phyloP scores from a whole-genome alignment of 1,284 basidiomycete species.

The Microbotryum saponariae region DNA sequence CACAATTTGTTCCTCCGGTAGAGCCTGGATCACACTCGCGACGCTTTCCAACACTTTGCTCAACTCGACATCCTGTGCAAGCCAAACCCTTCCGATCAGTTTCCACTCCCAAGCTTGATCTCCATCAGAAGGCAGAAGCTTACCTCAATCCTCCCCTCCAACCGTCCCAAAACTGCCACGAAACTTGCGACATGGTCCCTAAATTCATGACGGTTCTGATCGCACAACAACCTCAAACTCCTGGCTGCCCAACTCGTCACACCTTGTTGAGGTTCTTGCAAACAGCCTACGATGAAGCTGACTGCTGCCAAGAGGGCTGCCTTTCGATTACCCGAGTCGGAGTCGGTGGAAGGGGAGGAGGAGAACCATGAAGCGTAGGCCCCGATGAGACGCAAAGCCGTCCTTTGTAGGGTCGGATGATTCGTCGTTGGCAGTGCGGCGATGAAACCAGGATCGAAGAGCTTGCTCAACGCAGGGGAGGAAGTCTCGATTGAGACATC shows the following conservation, averaged over 20 bases:
- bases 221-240: constrained; percentile 33
- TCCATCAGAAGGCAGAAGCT: neutral
- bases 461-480: constrained; percentile 13
- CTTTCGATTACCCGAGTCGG: constrained; percentile 1
- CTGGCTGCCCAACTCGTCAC: constrained; percentile 31
- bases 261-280: constrained; percentile 8
- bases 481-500: constrained; percentile 26
- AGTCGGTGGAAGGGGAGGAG: neutral
- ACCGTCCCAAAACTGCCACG: constrained; percentile 32
- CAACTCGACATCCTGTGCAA: constrained; percentile 32
- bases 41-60: constrained; percentile 36
- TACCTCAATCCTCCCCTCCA: constrained; percentile 35
- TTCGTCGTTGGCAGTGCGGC: constrained; percentile 13
- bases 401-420: constrained; percentile 19
- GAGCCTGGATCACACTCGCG: constrained; percentile 36
- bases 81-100: neutral
- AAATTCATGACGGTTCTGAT: constrained; percentile 31
- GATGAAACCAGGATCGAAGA: constrained; percentile 32
- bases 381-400: constrained; percentile 30
- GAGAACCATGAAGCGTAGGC: constrained; percentile 35
- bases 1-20: constrained; percentile 21
- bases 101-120: too few species aligned
- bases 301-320: constrained; percentile 22
- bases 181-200: constrained; percentile 33
- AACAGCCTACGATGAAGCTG: constrained; percentile 26